phyloP scores from a whole-genome alignment of 352 stramenopile genomes.

The Phytopythium chamaehyphon region DNA sequence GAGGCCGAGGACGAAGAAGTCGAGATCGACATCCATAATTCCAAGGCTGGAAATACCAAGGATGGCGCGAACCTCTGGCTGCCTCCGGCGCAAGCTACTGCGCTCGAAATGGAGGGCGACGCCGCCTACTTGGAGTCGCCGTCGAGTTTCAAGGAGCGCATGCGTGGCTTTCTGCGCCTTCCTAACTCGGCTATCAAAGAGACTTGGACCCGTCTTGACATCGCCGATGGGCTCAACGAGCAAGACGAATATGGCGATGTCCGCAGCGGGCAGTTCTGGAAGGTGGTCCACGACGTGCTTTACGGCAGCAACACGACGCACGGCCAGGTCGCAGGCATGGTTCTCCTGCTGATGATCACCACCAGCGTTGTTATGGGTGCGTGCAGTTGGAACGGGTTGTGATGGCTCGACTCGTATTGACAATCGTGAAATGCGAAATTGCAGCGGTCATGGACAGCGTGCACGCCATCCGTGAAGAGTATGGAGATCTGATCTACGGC shows the following conservation, averaged over 20 bases:
- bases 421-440: no score
- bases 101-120: slow-evolving; percentile 17
- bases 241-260: slow-evolving; percentile 29
- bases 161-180: slow-evolving; percentile 20
- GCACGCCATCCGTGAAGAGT: slow-evolving; percentile 55
- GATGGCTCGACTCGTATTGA: background rate
- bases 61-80: slow-evolving; percentile 6
- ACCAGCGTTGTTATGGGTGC: slow-evolving; percentile 62
- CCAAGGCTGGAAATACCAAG: background rate
- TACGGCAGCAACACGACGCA: slow-evolving; percentile 58
- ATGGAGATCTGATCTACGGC: slow-evolving; percentile 65
- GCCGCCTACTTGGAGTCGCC: slow-evolving; percentile 7
- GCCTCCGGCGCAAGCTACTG: slow-evolving; percentile 13
- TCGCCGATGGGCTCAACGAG: slow-evolving; percentile 27
- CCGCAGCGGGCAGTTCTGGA: slow-evolving; percentile 35
- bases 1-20: slow-evolving; percentile 22
- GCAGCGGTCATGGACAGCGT: slow-evolving; percentile 70
- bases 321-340: slow-evolving; percentile 49
- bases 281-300: slow-evolving; percentile 64
- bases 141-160: slow-evolving; percentile 8
- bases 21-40: slow-evolving; percentile 22
- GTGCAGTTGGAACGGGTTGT: slow-evolving; percentile 5
- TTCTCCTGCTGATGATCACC: slow-evolving; percentile 69
- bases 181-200: slow-evolving; percentile 31
- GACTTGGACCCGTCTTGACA: slow-evolving; percentile 26